phyloP scores from a whole-genome alignment of 2,329 filamentous ascomycete species.

The Lachnellula arida region DNA sequence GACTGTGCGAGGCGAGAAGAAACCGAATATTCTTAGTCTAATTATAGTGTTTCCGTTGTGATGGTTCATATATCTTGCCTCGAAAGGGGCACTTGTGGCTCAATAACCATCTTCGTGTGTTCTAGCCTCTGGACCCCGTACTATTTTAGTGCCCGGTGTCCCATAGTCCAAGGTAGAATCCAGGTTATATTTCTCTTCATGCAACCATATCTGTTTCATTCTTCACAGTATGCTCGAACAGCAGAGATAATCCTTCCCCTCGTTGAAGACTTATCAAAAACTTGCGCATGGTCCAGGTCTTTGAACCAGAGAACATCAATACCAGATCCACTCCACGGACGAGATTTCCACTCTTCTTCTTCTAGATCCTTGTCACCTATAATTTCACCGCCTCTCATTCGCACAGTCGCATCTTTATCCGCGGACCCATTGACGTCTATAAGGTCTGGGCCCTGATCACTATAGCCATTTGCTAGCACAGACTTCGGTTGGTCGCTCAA shows the following conservation, averaged over 20 bases:
- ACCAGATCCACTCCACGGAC: conserved; percentile 28
- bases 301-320: conserved; percentile 51
- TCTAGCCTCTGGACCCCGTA: no score
- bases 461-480: conserved; percentile 1
- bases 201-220: neutral
- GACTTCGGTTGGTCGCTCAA: conserved; percentile 31
- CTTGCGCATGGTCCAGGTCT: conserved; percentile 52
- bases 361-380: conserved; percentile 9
- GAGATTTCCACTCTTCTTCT: conserved; percentile 30
- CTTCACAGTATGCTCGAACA: conserved; percentile 27
- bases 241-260: conserved; percentile 33
- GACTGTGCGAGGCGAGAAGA: no score
- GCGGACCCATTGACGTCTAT: conserved; percentile 15
- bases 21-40: no score
- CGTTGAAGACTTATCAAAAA: conserved; percentile 38
- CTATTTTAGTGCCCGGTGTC: neutral
- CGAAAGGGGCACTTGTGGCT: no score
- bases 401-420: neutral
- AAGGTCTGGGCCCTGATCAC: conserved; percentile 14
- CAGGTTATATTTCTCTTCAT: neutral
- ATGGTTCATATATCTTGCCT: no score
- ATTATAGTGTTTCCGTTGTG: no score
- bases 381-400: conserved; percentile 22
- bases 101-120: no score
- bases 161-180: neutral